Conservation (phyloP, 2,329 filamentous ascomycete species). For the Diaporthe amygdali region DNA sequence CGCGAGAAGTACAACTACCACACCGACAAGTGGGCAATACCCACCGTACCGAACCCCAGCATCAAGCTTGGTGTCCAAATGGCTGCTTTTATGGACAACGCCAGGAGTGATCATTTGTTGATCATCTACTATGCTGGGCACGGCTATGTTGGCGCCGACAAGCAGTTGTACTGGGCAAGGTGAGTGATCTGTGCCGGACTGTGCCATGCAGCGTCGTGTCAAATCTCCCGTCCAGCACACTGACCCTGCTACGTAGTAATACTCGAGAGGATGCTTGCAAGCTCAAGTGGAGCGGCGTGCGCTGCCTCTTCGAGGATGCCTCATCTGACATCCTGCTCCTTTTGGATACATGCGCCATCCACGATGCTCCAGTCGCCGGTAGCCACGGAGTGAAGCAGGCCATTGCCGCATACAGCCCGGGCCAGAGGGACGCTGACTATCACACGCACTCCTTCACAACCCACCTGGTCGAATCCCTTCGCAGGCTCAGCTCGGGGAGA, state of each 20-base stretch:
- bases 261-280: conserved; percentile 61
- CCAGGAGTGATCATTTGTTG: conserved; percentile 62
- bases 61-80: conserved; percentile 67
- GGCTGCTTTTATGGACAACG: conserved; percentile 63
- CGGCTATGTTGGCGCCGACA: conserved; percentile 62
- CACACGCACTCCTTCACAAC: conserved; percentile 63
- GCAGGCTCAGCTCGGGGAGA: conserved; percentile 56
- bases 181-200: conserved; percentile 45
- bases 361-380: conserved; percentile 54
- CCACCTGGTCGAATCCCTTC: conserved; percentile 60
- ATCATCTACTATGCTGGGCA: conserved; percentile 70
- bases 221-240: conserved; percentile 20
- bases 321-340: conserved; percentile 67
- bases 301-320: conserved; percentile 66
- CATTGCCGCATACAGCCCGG: conserved; percentile 63
- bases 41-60: conserved; percentile 62
- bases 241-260: conserved; percentile 50
- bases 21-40: conserved; percentile 67
- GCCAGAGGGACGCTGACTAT: conserved; percentile 51
- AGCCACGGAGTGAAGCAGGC: conserved; percentile 65
- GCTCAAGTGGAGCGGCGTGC: conserved; percentile 68
- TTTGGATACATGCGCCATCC: conserved; percentile 65
- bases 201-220: neutral
- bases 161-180: conserved; percentile 71
- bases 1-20: conserved; percentile 65